phyloP scores from a whole-genome alignment of 257 asterid species.

The Penstemon eatonii region DNA sequence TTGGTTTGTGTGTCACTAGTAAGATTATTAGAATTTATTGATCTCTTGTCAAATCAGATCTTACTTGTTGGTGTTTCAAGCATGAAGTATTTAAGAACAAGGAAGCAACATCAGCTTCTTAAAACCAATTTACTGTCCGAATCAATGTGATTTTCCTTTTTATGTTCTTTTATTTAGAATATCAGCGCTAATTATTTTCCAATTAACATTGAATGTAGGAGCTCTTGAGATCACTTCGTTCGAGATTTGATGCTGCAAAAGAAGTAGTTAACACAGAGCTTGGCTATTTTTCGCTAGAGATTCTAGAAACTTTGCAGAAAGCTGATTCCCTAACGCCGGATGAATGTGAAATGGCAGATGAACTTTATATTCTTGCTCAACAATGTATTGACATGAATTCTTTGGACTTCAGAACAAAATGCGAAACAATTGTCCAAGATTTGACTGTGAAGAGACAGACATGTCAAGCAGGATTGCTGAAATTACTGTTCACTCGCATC shows the following conservation, averaged over 20 bases:
- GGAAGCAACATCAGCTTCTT: constrained; percentile 23
- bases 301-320: constrained; percentile 56
- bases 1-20: constrained; percentile 12
- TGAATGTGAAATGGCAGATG: constrained; percentile 58
- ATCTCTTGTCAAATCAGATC: constrained; percentile 18
- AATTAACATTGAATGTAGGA: constrained; percentile 49
- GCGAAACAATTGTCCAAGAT: constrained; percentile 86
- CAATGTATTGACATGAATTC: constrained; percentile 70
- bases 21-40: constrained; percentile 3
- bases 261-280: constrained; percentile 80
- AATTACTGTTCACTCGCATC: constrained; percentile 78
- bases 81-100: constrained; percentile 5
- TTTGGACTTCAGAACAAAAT: constrained; percentile 68
- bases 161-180: constrained; percentile 17
- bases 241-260: constrained; percentile 87
- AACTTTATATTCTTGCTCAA: constrained; percentile 68
- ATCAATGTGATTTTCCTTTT: constrained; percentile 23
- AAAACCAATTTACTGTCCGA: constrained; percentile 12
- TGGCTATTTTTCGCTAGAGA: constrained; percentile 63
- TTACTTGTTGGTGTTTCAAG: constrained; percentile 26
- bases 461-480: constrained; percentile 67
- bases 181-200: constrained; percentile 17
- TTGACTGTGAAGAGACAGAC: constrained; percentile 75
- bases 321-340: constrained; percentile 49
- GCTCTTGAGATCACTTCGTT: constrained; percentile 73